Conservation (phyloP, 495 filamentous ascomycete genomes). For the Penicillium angulare region DNA sequence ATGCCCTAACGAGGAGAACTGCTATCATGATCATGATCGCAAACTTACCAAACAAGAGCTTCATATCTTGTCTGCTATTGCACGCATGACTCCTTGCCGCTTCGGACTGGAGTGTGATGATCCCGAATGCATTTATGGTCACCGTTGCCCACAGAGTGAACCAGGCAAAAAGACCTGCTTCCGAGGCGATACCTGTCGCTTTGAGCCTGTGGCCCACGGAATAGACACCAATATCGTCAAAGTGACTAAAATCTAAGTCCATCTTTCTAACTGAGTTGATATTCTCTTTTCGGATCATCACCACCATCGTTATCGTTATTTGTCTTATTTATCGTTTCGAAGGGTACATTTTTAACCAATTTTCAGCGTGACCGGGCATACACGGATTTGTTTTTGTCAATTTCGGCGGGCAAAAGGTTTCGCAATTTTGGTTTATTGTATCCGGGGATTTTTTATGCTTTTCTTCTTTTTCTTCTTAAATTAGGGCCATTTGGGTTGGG, state of each 20-base stretch:
- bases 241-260: conserved; percentile 46
- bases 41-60: conserved; percentile 66
- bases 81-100: conserved; percentile 76
- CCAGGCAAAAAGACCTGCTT: conserved; percentile 50
- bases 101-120: conserved; percentile 72
- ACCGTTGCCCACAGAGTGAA: conserved; percentile 54
- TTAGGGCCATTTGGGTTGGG: background rate
- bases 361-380: conserved; percentile 9
- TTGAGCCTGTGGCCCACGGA: conserved; percentile 47
- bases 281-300: background rate
- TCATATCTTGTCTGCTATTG: conserved; percentile 64
- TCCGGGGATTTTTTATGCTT: background rate
- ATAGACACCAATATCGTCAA: conserved; percentile 54
- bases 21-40: conserved; percentile 74
- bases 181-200: conserved; percentile 52
- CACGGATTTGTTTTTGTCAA: background rate
- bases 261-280: background rate
- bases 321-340: background rate
- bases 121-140: conserved; percentile 81
- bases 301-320: background rate
- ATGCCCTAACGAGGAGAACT: conserved; percentile 65
- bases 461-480: background rate
- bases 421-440: background rate
- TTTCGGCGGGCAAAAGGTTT: background rate
- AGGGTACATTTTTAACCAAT: conserved; percentile 2